Conservation (phyloP, 306 rosid genomes). For the Lotus japonicus region DNA sequence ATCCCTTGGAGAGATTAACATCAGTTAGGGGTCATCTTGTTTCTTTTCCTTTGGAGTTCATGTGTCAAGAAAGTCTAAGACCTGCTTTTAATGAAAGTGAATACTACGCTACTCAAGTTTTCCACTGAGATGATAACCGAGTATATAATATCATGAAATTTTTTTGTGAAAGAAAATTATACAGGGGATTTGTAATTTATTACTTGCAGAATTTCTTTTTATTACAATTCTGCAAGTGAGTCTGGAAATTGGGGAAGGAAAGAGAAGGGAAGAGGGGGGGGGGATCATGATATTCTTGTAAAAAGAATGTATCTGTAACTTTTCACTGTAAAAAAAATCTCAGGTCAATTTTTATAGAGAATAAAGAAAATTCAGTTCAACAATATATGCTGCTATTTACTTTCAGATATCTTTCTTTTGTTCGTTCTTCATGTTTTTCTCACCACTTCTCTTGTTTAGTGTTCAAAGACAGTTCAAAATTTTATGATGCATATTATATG, state of each 20-base stretch:
- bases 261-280: not conserved
- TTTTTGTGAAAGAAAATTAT: not conserved
- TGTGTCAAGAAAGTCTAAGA: constrained; percentile 86
- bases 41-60: constrained; percentile 84
- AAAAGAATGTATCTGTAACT: constrained; percentile 29
- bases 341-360: constrained; percentile 5
- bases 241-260: not conserved
- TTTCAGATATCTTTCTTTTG: not conserved
- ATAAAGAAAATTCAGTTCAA: not conserved
- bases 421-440: not conserved
- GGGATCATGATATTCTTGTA: constrained; percentile 20
- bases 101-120: constrained; percentile 89
- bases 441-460: not conserved
- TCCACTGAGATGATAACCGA: constrained; percentile 43
- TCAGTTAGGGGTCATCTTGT: constrained; percentile 83
- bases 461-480: not conserved
- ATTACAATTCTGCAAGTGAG: constrained; percentile 23
- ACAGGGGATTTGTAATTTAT: constrained; percentile 21
- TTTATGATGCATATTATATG: not conserved
- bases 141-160: not conserved
- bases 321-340: constrained; percentile 20
- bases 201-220: constrained; percentile 28
- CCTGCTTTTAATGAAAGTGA: constrained; percentile 92
- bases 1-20: constrained; percentile 66
- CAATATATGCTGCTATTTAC: not conserved